phyloP scores from a whole-genome alignment of 2,329 filamentous ascomycete species.

The Diaporthe sp. region DNA sequence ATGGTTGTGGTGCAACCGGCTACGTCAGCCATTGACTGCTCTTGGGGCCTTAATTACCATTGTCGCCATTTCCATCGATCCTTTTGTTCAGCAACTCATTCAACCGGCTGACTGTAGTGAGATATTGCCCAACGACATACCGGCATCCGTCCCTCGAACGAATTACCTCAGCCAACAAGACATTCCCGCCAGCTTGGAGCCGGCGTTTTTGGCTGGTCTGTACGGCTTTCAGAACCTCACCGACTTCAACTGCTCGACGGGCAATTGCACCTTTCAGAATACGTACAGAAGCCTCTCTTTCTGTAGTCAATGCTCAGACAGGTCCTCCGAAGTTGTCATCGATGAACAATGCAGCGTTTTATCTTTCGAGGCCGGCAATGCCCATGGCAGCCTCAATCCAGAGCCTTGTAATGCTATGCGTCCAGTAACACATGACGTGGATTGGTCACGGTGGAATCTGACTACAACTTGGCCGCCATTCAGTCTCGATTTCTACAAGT shows the following conservation, averaged over 20 bases:
- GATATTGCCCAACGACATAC: neutral
- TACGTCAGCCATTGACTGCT: conserved; percentile 13
- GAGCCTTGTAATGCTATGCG: neutral
- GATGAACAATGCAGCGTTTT: neutral
- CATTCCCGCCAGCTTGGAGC: neutral
- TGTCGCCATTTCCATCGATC: conserved; percentile 12
- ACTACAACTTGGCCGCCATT: neutral
- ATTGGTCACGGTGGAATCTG: neutral
- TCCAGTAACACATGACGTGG: no score
- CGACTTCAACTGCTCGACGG: conserved; percentile 13
- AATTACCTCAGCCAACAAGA: neutral
- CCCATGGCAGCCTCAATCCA: neutral
- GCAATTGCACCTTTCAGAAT: conserved; percentile 29
- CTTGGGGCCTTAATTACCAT: conserved; percentile 17
- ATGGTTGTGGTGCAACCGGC: neutral
- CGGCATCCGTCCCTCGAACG: conserved; percentile 9
- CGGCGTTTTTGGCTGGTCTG: neutral
- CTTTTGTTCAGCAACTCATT: conserved; percentile 33
- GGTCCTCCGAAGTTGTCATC: neutral
- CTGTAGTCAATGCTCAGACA: conserved; percentile 20
- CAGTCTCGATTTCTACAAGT: neutral
- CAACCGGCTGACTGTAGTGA: neutral
- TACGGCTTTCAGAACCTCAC: neutral
- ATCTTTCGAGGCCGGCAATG: neutral
- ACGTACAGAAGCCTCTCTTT: conserved; percentile 1